These are phyloP conservation scores for Teratosphaeria epicoccoides DNA, from an alignment of 2,329 filamentous ascomycete genomes.

Conservation along the genomic window DNA sequence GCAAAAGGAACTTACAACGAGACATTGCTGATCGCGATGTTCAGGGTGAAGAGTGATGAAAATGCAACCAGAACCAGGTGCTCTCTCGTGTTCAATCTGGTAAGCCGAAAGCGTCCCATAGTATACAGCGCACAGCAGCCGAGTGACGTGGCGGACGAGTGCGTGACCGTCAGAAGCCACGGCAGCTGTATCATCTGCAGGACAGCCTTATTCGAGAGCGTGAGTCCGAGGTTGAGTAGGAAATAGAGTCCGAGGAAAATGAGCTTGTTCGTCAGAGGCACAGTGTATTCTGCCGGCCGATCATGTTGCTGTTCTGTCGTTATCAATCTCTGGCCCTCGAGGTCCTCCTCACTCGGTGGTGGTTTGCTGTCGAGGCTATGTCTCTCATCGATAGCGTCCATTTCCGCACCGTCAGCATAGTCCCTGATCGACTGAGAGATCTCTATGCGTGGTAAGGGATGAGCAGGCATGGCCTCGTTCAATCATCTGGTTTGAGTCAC, in stretches of 20 bases:
- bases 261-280: slow-evolving; percentile 14
- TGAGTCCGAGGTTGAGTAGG: slow-evolving; percentile 40
- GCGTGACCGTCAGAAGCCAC: slow-evolving; percentile 50
- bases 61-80: slow-evolving; percentile 48
- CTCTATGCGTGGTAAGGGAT: background rate
- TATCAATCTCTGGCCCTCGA: background rate
- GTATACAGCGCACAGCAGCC: slow-evolving; percentile 46
- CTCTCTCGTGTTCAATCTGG: slow-evolving; percentile 42
- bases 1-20: slow-evolving; percentile 38
- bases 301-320: background rate
- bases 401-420: background rate
- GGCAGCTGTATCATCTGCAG: slow-evolving; percentile 33
- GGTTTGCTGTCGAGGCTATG: background rate
- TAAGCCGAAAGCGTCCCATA: slow-evolving; percentile 43
- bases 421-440: background rate
- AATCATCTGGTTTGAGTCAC: background rate
- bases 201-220: slow-evolving; percentile 51
- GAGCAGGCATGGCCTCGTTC: background rate
- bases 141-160: slow-evolving; percentile 47
- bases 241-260: slow-evolving; percentile 34
- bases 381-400: background rate
- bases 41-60: slow-evolving; percentile 51
- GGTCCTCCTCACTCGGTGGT: background rate
- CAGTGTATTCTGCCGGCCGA: slow-evolving; percentile 12
- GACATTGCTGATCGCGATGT: slow-evolving; percentile 54